Base-by-base conservation (phyloP, 495 filamentous ascomycete genomes). In the Aspergillus coremiiformis region DNA sequence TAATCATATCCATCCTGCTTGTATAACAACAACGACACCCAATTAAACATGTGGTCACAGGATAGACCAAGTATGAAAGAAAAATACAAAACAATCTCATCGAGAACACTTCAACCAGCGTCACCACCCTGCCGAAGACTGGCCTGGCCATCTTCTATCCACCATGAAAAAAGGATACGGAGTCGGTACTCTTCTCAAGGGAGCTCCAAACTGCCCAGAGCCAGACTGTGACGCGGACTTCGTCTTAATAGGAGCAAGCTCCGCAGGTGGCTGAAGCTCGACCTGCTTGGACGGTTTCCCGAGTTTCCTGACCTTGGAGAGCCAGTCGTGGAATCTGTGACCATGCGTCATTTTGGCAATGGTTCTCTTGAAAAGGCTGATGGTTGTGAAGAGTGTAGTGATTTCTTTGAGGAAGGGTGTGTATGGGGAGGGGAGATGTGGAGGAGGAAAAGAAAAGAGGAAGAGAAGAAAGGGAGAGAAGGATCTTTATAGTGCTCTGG, bases 371-470 rank as follows among this genome's bases (percentile, higher is more conserved):
- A 9, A 11, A 9, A 30, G 27, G 12, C 7, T 4, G 27, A 30
- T 1, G 27, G 8, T 9, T 30, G 1, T 11, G 7, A 2, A 35
- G 32, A 35, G 32, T 35, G 5, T 35, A 35, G 8, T 4, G 27
- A 7, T 30, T 1, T 11, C 27, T 30, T 30, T 30, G 3, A 9
- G 27, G 4, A 9, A 9, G 12, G 27, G 27, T 30, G 27, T 30
- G 27, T 27, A 27, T 27, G 1, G 11, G 12, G 12, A 43, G 41
- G 44, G 32, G 23, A 30, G 12, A 29, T 2, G 45, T 35, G 15
- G 47, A 56, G 39, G 27, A 47, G 9, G 42, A 52, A 19, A n/a
- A n/a, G 47, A 56, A 21, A 14, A 55, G 14, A 27, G 50, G 19
- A 24, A 54, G 17, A 35, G 23, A 9, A 43, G 45, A 3, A 9